Evolutionary conservation across 352 stramenopile species (phyloP), one percentile per base, ranked within the genome.

Genomic region (Phytophthora aleatoria): DNA sequence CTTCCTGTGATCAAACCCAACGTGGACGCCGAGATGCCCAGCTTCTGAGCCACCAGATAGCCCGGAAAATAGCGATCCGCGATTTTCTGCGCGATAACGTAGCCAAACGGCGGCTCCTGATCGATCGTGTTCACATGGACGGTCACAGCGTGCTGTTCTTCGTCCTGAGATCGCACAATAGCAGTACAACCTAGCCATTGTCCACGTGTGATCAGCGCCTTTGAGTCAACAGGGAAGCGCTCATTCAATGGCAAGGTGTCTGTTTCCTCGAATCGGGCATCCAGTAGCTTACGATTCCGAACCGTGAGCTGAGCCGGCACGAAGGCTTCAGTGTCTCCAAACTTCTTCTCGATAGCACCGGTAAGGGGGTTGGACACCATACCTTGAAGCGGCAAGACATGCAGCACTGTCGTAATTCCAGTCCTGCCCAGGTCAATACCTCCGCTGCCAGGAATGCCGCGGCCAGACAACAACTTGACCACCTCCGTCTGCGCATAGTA

Each of bases 301-400:
- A 99, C 83, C 11, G 93, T 92, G 47, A 99, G 79, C 66, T 99
- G 97, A n/a, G 97, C 81, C 5, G 98, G 97, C 50, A 99, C 85
- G 31, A 99, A 85, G 16, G 97, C 92, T 72, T 99, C 95, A 12
- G 96, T 83, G 24, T 90, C 85, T 43, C 95, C 96, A 77, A 99
- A 99, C 27, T 98, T 81, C 75, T 99, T 99, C 51, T 94, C 92
- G 28, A 95, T 89, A 2, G 91, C 95, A 27, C 97, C 97, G 49
- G 97, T 99, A 3, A 77, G 62, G 0, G 90, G 77, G 65, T 99
- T 98, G n/a, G 91, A 94, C 44, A 97, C 87, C 94, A 99, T 98
- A 54, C 89, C 87, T 67, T 96, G 77, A 10, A 97, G 73, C 15
- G 88, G 88, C n/a, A 96, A 65, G 5, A 99, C 89, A 62, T 94